These are phyloP conservation scores for Dryas octopetala DNA, from an alignment of 306 rosid genomes.

Conservation along the genomic window DNA sequence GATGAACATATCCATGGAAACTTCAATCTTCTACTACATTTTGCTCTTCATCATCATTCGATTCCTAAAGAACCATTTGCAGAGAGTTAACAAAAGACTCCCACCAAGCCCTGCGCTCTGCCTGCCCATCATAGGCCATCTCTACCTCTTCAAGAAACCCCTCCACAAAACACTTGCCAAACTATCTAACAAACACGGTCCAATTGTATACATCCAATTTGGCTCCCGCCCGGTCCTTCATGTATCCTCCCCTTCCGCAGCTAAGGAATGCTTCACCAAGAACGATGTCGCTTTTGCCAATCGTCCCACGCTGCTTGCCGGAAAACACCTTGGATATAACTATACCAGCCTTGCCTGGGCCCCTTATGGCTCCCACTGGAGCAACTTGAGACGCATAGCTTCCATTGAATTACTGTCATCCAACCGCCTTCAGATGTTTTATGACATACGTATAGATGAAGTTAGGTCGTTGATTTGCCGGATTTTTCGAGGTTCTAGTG, in stretches of 20 bases:
- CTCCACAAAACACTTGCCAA: too few relatives aligned
- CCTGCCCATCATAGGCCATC: too few relatives aligned
- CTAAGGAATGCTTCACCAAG: slow-evolving; percentile 39
- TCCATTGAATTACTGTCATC: slow-evolving; percentile 31
- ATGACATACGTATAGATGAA: slow-evolving; percentile 29
- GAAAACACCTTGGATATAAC: slow-evolving; percentile 33
- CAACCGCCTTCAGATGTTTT: slow-evolving; percentile 27
- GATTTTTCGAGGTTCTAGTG: neutral
- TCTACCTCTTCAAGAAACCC: too few relatives aligned
- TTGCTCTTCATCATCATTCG: too few relatives aligned
- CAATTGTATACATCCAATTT: neutral
- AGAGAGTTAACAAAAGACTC: too few relatives aligned
- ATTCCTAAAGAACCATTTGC: too few relatives aligned
- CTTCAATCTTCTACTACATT: too few relatives aligned
- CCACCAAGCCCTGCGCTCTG: too few relatives aligned
- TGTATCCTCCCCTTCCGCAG: slow-evolving; percentile 38
- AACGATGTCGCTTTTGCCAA: slow-evolving; percentile 45
- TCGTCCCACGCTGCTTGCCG: slow-evolving; percentile 35
- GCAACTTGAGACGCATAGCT: slow-evolving; percentile 35
- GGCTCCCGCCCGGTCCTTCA: slow-evolving; percentile 39
- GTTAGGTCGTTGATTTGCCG: slow-evolving; percentile 24
- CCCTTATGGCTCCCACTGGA: slow-evolving; percentile 44
- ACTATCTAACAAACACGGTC: too few relatives aligned
- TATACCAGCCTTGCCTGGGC: slow-evolving; percentile 33
- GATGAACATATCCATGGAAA: too few relatives aligned